Percentiles rank a stretch among this genome's conserved stretches.
phyloP scores from a whole-genome alignment of 495 filamentous ascomycete genomes.

The Neurospora sp. region DNA sequence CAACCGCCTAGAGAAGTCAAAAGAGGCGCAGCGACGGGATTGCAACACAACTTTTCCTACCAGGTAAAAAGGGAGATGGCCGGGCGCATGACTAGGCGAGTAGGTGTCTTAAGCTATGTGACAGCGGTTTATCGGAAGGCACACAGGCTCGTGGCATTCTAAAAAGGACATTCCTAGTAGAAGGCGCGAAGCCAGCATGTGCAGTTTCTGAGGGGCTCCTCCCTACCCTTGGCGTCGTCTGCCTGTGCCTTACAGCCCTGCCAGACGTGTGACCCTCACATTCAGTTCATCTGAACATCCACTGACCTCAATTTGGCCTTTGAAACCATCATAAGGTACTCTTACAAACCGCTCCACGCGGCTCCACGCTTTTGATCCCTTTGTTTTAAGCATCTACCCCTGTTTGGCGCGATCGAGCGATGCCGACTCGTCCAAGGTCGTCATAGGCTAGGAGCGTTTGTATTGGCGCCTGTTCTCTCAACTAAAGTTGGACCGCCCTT shows the following conservation, averaged over 20 bases:
- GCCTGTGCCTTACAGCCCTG: background rate
- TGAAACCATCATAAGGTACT: background rate
- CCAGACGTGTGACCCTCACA: background rate
- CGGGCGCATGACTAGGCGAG: background rate
- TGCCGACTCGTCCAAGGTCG: background rate
- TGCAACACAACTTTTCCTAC: background rate
- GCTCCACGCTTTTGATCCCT: background rate
- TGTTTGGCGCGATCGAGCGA: background rate
- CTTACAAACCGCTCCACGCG: background rate
- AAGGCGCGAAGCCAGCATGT: background rate
- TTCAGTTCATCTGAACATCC: background rate
- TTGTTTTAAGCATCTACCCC: background rate
- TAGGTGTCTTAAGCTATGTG: background rate
- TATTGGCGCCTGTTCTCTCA: background rate
- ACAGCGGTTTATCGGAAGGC: background rate
- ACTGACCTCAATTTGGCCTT: background rate
- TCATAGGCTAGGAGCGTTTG: background rate
- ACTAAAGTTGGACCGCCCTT: background rate
- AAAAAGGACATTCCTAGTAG: background rate
- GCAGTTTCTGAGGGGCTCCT: background rate
- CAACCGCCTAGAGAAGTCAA: background rate
- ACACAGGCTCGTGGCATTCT: background rate
- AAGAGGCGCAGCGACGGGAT: background rate
- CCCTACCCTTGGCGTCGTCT: background rate
- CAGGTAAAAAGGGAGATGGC: background rate